Conservation (phyloP, 106 monocot species). For the Allium sativum region DNA sequence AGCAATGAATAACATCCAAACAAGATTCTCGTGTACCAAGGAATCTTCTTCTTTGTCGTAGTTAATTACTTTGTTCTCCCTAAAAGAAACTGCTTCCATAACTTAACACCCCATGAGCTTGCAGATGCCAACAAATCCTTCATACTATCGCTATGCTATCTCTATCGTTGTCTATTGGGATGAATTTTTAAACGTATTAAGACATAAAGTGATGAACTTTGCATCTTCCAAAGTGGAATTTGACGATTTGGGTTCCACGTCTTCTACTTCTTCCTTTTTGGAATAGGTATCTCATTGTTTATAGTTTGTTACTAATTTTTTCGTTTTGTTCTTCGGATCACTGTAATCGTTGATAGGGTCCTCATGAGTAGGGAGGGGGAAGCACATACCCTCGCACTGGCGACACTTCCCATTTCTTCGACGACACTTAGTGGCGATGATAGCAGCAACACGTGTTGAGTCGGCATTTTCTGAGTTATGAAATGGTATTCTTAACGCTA, state of each 20-base stretch:
- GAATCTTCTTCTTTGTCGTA: conserved; percentile 8
- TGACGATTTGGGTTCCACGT: not conserved
- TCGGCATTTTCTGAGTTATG: conserved; percentile 40
- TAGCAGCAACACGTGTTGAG: conserved; percentile 58
- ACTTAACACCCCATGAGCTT: conserved; percentile 59
- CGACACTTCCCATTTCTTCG: conserved; percentile 81
- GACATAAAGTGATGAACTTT: conserved; percentile 66
- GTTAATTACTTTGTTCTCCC: conserved; percentile 34
- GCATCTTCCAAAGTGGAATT: conserved; percentile 16
- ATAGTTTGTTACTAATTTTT: not conserved
- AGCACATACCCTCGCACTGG: conserved; percentile 93
- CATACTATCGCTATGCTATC: conserved; percentile 12
- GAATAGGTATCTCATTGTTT: not conserved
- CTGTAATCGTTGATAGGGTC: conserved; percentile 75
- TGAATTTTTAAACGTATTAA: conserved; percentile 53
- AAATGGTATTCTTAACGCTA: conserved; percentile 38
- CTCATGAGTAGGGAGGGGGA: conserved; percentile 69
- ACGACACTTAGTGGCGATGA: conserved; percentile 79
- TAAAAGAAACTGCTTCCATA: conserved; percentile 41
- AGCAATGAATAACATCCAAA: conserved; percentile 65
- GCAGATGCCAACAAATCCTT: conserved; percentile 1
- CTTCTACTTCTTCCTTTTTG: not conserved
- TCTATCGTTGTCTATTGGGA: conserved; percentile 17
- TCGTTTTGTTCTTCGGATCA: conserved; percentile 15
- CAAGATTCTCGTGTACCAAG: conserved; percentile 56